These are phyloP conservation scores for Hamigera avellanea DNA, from an alignment of 495 filamentous ascomycete species.

Conservation along the genomic window DNA sequence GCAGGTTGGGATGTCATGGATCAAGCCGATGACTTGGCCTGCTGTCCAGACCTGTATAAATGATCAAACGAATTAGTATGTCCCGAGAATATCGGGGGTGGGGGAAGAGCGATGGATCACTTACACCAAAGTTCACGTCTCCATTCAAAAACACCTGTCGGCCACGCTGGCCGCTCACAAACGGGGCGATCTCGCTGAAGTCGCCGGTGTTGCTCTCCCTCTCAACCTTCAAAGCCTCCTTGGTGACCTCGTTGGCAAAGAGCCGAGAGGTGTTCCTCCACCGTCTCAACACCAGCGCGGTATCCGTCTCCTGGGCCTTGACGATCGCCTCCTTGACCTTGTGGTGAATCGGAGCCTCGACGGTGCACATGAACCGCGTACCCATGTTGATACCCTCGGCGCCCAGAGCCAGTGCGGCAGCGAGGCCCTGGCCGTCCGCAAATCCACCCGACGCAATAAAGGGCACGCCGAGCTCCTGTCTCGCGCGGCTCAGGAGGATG, in stretches of 20 bases:
- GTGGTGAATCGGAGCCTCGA: conserved; percentile 82
- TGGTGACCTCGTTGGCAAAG: conserved; percentile 79
- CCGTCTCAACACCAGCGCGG: conserved; percentile 72
- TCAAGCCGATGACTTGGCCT: conserved; percentile 58
- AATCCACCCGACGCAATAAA: conserved; percentile 96
- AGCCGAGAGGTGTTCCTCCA: conserved; percentile 90
- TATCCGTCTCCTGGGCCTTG: conserved; percentile 78
- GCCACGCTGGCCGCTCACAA: conserved; percentile 85
- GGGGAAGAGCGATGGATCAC: conserved; percentile 17
- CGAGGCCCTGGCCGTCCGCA: conserved; percentile 87
- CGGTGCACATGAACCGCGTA: conserved; percentile 86
- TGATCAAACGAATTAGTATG: too few species aligned
- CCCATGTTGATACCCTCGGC: conserved; percentile 96
- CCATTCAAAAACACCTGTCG: conserved; percentile 86
- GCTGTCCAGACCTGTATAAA: conserved; percentile 56
- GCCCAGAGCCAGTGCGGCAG: conserved; percentile 81
- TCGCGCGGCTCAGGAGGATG: conserved; percentile 75
- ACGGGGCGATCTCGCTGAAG: conserved; percentile 82
- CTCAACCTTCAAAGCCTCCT: conserved; percentile 73
- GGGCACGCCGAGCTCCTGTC: conserved; percentile 73
- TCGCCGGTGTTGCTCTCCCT: conserved; percentile 74
- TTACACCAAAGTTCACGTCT: conserved; percentile 80
- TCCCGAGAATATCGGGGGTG: background rate
- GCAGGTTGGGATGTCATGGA: conserved; percentile 59
- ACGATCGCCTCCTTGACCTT: conserved; percentile 94